These are phyloP conservation scores for Monilinia polystroma DNA, from an alignment of 2,329 filamentous ascomycete genomes.

Conservation along the genomic window DNA sequence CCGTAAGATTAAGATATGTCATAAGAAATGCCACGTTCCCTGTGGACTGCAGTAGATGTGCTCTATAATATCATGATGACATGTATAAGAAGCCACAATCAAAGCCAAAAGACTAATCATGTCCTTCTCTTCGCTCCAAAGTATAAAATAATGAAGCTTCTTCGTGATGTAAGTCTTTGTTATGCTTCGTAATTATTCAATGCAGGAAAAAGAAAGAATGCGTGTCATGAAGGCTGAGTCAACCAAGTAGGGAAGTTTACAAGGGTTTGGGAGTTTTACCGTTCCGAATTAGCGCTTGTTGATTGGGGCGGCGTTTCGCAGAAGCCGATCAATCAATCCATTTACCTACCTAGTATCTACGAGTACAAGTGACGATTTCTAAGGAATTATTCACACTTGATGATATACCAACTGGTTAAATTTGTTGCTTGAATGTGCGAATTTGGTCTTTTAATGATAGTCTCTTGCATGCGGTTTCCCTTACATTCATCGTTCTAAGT, in stretches of 20 bases:
- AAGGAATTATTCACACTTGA: conserved; percentile 18
- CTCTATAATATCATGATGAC: conserved; percentile 10
- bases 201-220: conserved; percentile 1
- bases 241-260: conserved; percentile 7
- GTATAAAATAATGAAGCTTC: background rate
- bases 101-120: too few species aligned
- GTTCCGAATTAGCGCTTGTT: conserved; percentile 18
- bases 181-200: conserved; percentile 8
- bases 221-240: conserved; percentile 19
- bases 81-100: background rate
- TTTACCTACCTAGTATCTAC: background rate
- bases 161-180: conserved; percentile 6
- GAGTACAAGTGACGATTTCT: conserved; percentile 19
- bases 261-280: background rate
- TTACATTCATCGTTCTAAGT: background rate
- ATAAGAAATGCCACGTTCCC: conserved; percentile 18
- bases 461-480: conserved; percentile 9
- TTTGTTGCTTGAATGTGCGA: conserved; percentile 1
- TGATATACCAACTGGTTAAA: background rate
- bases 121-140: background rate
- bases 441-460: conserved; percentile 11
- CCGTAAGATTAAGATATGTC: background rate
- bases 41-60: background rate
- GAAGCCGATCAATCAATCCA: conserved; percentile 10
- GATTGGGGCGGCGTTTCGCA: conserved; percentile 17